Conservation (phyloP, 306 rosid genomes). For the Vigna mungo region DNA sequence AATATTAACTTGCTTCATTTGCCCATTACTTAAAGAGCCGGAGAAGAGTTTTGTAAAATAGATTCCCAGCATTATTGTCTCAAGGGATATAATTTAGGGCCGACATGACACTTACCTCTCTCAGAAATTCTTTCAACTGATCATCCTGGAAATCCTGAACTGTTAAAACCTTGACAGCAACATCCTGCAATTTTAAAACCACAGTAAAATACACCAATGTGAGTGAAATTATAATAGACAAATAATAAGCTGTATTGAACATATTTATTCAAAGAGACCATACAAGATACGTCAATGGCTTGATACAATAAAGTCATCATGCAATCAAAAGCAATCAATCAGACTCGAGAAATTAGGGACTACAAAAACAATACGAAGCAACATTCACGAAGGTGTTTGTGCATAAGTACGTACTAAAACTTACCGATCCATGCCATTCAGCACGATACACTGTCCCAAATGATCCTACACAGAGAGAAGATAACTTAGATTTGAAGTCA, state of each 20-base stretch:
- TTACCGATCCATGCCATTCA: slow-evolving; percentile 98
- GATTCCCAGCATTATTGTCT: not conserved
- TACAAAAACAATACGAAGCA: not conserved
- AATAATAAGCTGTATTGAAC: not conserved
- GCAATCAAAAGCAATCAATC: slow-evolving; percentile 6
- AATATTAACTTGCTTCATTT: slow-evolving; percentile 27
- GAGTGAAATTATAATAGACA: not conserved
- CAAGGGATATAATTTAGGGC: slow-evolving; percentile 6
- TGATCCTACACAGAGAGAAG: slow-evolving; percentile 68
- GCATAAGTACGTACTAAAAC: slow-evolving; percentile 38
- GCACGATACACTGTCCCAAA: slow-evolving; percentile 96
- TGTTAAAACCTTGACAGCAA: slow-evolving; percentile 90
- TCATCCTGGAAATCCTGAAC: slow-evolving; percentile 88
- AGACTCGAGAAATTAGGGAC: slow-evolving; percentile 1
- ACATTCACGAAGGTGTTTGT: slow-evolving; percentile 9
- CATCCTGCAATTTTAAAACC: slow-evolving; percentile 66
- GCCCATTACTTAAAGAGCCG: not conserved
- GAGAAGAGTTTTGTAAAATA: not conserved
- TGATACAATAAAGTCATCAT: slow-evolving; percentile 7
- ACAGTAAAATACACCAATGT: slow-evolving; percentile 7
- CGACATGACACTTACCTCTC: slow-evolving; percentile 67
- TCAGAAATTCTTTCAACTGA: slow-evolving; percentile 84
- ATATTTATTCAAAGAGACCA: not conserved
- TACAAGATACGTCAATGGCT: not conserved
- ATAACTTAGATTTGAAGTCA: slow-evolving; percentile 35